phyloP scores from a whole-genome alignment of 1,284 basidiomycete genomes.

The Macrocystidia cucumis region DNA sequence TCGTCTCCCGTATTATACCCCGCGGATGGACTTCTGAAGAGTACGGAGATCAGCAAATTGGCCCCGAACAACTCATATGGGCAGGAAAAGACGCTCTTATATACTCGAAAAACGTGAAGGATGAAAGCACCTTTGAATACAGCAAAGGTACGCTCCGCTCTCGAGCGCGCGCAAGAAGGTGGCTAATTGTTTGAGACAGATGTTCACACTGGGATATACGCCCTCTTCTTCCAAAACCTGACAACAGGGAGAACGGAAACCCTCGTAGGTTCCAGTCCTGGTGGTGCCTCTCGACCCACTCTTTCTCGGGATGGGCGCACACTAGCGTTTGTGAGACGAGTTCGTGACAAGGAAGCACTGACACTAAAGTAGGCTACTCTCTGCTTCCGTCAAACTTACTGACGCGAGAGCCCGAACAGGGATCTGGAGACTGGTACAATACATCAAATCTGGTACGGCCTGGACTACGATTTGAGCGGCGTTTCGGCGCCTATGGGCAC shows the following conservation, averaged over 20 bases:
- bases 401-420: conserved; percentile 26
- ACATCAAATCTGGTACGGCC: conserved; percentile 59
- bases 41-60: conserved; percentile 63
- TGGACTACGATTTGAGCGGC: conserved; percentile 54
- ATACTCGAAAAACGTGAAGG: conserved; percentile 55
- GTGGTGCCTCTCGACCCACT: conserved; percentile 66
- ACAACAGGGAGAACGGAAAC: conserved; percentile 43
- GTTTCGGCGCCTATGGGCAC: conserved; percentile 70
- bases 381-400: background rate
- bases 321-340: conserved; percentile 64
- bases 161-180: too few species aligned
- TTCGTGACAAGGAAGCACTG: conserved; percentile 63
- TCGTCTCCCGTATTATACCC: conserved; percentile 50
- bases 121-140: conserved; percentile 42
- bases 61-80: conserved; percentile 66
- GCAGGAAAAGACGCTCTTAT: conserved; percentile 47
- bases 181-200: conserved; percentile 29
- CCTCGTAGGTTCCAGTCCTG: conserved; percentile 49
- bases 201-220: conserved; percentile 61
- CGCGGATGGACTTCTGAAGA: conserved; percentile 47
- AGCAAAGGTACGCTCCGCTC: conserved; percentile 63
- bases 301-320: conserved; percentile 62
- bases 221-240: conserved; percentile 56
- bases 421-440: conserved; percentile 60
- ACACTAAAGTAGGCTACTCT: conserved; percentile 49